Conservation (phyloP, 495 filamentous ascomycete genomes). For the Staphylotrichum tortipilum region DNA sequence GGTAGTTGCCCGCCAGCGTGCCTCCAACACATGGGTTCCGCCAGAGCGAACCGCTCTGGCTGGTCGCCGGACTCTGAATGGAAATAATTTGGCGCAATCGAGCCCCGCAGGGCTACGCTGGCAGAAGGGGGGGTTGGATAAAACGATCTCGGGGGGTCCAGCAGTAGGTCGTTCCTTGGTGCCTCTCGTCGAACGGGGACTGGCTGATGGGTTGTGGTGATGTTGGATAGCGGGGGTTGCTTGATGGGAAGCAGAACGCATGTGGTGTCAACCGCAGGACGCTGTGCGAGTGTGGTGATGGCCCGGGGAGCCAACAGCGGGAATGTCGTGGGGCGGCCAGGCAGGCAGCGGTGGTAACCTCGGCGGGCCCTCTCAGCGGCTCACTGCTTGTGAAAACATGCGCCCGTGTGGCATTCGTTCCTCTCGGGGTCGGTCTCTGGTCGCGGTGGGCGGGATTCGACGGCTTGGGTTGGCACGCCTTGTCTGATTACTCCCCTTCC, state of each 20-base stretch:
- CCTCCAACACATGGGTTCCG: slow-evolving; percentile 61
- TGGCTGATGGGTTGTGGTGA: slow-evolving; percentile 2
- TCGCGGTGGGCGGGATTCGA: not conserved
- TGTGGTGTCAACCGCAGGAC: slow-evolving; percentile 27
- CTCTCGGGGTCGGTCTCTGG: slow-evolving; percentile 4
- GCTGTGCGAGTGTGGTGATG: slow-evolving; percentile 17
- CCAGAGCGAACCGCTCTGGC: slow-evolving; percentile 64
- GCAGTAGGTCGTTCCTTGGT: slow-evolving; percentile 7
- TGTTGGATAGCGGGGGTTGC: slow-evolving; percentile 15
- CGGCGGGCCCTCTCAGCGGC: slow-evolving; percentile 25
- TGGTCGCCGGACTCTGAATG: slow-evolving; percentile 51
- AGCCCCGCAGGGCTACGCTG: slow-evolving; percentile 40
- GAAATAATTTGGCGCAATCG: slow-evolving; percentile 41
- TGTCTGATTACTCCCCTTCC: slow-evolving; percentile 16
- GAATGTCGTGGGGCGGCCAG: slow-evolving; percentile 22
- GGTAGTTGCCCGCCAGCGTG: slow-evolving; percentile 59
- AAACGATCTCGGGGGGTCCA: not conserved
- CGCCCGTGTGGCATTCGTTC: slow-evolving; percentile 4
- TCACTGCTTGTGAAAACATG: slow-evolving; percentile 27
- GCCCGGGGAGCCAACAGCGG: slow-evolving; percentile 13
- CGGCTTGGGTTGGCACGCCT: not conserved
- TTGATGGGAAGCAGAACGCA: slow-evolving; percentile 27
- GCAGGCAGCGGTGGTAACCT: slow-evolving; percentile 19
- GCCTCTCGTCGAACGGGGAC: slow-evolving; percentile 2
- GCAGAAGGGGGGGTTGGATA: slow-evolving; percentile 3